These are phyloP conservation scores for Nicotiana knightiana DNA, from an alignment of 257 asterid genomes.

Conservation along the genomic window DNA sequence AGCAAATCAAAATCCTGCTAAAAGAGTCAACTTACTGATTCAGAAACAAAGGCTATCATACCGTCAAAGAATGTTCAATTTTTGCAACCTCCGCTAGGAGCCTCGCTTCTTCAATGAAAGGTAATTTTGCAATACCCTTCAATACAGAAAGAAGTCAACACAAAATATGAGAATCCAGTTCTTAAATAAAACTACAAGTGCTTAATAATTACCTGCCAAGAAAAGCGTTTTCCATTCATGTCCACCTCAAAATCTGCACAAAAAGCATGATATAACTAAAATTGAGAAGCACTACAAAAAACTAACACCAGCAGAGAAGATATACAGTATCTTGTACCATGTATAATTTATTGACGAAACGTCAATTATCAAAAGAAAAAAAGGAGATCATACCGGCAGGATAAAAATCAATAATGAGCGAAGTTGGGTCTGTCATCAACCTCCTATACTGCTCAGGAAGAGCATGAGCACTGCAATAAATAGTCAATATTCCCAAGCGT, in stretches of 20 bases:
- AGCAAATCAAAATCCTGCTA: neutral
- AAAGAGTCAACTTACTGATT: slow-evolving; percentile 7
- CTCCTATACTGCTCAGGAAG: slow-evolving; percentile 35
- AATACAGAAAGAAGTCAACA: neutral
- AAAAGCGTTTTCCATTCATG: slow-evolving; percentile 43
- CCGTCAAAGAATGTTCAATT: slow-evolving; percentile 35
- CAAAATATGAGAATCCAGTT: neutral
- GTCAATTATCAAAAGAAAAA: neutral
- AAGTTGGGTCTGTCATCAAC: slow-evolving; percentile 40
- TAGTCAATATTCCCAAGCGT: neutral
- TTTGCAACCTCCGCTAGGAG: slow-evolving; percentile 42
- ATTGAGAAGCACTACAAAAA: neutral
- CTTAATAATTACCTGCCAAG: slow-evolving; percentile 44
- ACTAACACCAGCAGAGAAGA: neutral
- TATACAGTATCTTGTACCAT: neutral
- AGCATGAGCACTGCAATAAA: slow-evolving; percentile 41
- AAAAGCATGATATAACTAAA: neutral
- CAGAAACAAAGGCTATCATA: slow-evolving; percentile 2
- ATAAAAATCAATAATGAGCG: slow-evolving; percentile 38
- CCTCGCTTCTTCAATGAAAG: slow-evolving; percentile 52
- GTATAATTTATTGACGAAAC: neutral
- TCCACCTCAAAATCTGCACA: slow-evolving; percentile 41
- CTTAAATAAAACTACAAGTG: neutral
- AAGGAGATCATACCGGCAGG: slow-evolving; percentile 32
- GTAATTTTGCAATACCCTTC: slow-evolving; percentile 47